phyloP scores from a whole-genome alignment of 495 filamentous ascomycete species.

The Hypoxylon fragiforme region DNA sequence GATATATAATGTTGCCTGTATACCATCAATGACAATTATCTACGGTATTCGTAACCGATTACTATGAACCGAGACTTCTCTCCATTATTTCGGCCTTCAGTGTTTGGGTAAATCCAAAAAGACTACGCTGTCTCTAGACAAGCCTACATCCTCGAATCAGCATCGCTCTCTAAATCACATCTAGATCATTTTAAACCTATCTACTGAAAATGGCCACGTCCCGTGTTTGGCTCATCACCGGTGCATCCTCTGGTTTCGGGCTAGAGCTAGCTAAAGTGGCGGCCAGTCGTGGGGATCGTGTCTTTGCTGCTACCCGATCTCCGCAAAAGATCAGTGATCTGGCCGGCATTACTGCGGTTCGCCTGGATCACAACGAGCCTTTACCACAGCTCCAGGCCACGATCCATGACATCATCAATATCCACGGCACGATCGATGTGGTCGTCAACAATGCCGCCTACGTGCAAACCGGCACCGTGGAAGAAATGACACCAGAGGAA shows the following conservation, averaged over 20 bases:
- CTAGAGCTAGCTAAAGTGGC: constrained; percentile 47
- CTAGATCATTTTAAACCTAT: too few species aligned
- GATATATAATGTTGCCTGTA: too few species aligned
- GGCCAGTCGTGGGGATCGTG: constrained; percentile 52
- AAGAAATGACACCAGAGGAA: constrained; percentile 50
- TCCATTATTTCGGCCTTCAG: background rate
- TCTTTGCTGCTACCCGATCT: constrained; percentile 58
- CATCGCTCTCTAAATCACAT: too few species aligned
- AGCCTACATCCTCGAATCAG: background rate
- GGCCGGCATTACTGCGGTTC: constrained; percentile 32
- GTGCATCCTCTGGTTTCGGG: constrained; percentile 58
- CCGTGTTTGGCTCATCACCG: constrained; percentile 59
- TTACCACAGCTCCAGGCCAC: constrained; percentile 33
- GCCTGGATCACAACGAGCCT: constrained; percentile 44
- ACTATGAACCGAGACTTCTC: too few species aligned
- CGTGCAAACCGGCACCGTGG: constrained; percentile 43
- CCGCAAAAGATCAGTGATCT: constrained; percentile 33
- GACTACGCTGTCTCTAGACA: background rate
- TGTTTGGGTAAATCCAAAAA: background rate
- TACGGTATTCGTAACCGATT: too few species aligned
- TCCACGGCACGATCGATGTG: constrained; percentile 43
- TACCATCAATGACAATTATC: too few species aligned
- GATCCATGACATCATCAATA: constrained; percentile 31
- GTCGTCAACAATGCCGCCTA: constrained; percentile 46
- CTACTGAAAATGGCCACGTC: constrained; percentile 22